phyloP scores from a whole-genome alignment of 164 flowering plant genomes.

The Warburgia ugandensis region DNA sequence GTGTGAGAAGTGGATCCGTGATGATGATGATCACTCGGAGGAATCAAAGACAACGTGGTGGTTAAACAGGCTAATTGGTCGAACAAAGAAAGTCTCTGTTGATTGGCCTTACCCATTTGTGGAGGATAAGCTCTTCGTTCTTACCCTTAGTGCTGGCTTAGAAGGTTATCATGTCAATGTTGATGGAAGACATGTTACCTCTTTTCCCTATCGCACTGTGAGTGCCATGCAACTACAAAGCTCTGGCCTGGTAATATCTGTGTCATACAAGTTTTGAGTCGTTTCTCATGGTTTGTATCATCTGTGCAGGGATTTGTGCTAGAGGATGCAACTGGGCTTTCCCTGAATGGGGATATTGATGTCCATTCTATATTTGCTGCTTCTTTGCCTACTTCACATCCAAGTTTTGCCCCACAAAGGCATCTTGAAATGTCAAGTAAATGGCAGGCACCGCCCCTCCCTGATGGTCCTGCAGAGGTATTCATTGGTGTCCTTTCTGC shows the following conservation, averaged over 20 bases:
- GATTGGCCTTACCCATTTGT: slow-evolving; percentile 88
- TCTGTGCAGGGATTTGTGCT: slow-evolving; percentile 69
- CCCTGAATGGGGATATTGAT: slow-evolving; percentile 71
- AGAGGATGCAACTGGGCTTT: slow-evolving; percentile 93
- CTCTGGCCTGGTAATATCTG: too few species aligned
- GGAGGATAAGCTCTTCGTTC: slow-evolving; percentile 79
- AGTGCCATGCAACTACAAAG: too few species aligned
- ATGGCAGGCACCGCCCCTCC: slow-evolving; percentile 73
- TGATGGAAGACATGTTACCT: slow-evolving; percentile 82
- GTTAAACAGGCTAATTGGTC: slow-evolving; percentile 69
- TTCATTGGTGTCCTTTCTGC: slow-evolving; percentile 95
- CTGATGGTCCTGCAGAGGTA: slow-evolving; percentile 60
- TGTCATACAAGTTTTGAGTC: too few species aligned
- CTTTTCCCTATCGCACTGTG: slow-evolving; percentile 90
- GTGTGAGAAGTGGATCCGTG: slow-evolving; percentile 96
- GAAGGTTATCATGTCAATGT: slow-evolving; percentile 91
- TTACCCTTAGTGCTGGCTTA: slow-evolving; percentile 81
- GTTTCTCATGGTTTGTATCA: slow-evolving; percentile 6
- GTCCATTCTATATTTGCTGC: slow-evolving; percentile 79
- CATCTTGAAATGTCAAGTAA: slow-evolving; percentile 56
- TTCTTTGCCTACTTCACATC: slow-evolving; percentile 76
- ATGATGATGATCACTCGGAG: slow-evolving; percentile 52
- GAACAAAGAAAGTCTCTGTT: slow-evolving; percentile 58
- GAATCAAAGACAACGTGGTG: slow-evolving; percentile 78
- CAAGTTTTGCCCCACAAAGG: slow-evolving; percentile 75